phyloP scores from a whole-genome alignment of 768 basidiomycete genomes.

The Jaapia argillacea region DNA sequence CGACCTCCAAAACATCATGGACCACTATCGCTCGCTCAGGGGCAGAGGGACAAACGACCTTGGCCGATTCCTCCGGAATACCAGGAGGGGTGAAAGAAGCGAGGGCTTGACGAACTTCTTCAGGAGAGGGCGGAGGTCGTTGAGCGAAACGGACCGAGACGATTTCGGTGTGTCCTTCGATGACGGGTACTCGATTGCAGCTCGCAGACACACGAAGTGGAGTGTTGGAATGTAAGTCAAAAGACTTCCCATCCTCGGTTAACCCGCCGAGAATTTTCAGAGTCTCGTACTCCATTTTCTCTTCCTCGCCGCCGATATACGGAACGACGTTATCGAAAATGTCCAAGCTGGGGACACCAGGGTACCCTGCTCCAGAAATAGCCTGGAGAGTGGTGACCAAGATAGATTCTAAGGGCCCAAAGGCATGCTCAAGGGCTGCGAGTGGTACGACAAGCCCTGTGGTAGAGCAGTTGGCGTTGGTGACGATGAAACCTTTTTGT shows the following conservation, averaged over 20 bases:
- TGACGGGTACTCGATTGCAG: slow-evolving; percentile 92
- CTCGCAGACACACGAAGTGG: slow-evolving; percentile 87
- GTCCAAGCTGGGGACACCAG: slow-evolving; percentile 82
- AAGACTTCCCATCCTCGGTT: slow-evolving; percentile 39
- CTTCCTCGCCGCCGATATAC: slow-evolving; percentile 88
- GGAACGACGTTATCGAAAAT: slow-evolving; percentile 96
- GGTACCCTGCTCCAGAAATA: slow-evolving; percentile 97
- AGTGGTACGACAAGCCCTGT: slow-evolving; percentile 91
- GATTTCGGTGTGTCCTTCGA: slow-evolving; percentile 90
- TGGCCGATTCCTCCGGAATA: slow-evolving; percentile 57
- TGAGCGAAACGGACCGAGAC: slow-evolving; percentile 79
- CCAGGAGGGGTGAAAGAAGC: slow-evolving; percentile 57
- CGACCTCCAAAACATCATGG: slow-evolving; percentile 67
- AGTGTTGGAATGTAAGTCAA: slow-evolving; percentile 76
- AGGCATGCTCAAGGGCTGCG: slow-evolving; percentile 78
- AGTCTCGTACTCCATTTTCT: slow-evolving; percentile 99
- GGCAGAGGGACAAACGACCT: slow-evolving; percentile 73
- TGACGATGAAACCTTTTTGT: slow-evolving; percentile 87
- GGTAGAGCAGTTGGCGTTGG: slow-evolving; percentile 97
- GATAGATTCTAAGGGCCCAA: slow-evolving; percentile 89
- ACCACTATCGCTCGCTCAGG: slow-evolving; percentile 79
- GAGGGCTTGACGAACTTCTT: slow-evolving; percentile 81
- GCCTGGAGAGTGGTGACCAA: slow-evolving; percentile 96
- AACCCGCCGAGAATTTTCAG: slow-evolving; percentile 93
- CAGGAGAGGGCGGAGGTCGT: slow-evolving; percentile 74